phyloP scores from a whole-genome alignment of 1,284 basidiomycete species.

The Kalmanozyma brasiliensis region DNA sequence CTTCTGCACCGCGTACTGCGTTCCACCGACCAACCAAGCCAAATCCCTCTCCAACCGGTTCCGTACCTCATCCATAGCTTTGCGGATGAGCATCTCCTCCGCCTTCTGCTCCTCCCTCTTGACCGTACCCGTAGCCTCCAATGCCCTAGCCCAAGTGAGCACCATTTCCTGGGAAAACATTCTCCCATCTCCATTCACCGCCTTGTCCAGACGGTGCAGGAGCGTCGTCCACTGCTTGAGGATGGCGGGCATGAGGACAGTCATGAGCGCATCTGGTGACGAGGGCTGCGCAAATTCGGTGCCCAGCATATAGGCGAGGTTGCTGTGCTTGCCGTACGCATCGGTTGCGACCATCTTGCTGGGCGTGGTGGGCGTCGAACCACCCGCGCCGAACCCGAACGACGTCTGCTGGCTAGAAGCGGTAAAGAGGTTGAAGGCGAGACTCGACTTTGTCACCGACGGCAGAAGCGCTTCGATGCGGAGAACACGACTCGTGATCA shows the following conservation, averaged over 20 bases:
- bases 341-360: constrained; percentile 9
- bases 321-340: constrained; percentile 40
- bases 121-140: constrained; percentile 29
- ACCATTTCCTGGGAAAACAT: constrained; percentile 64
- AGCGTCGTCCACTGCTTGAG: constrained; percentile 60
- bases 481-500: constrained; percentile 54
- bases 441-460: constrained; percentile 40
- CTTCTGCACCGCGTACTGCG: constrained; percentile 15
- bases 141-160: constrained; percentile 49
- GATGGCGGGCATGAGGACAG: constrained; percentile 54
- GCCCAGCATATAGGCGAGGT: constrained; percentile 31
- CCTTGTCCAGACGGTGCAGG: constrained; percentile 45
- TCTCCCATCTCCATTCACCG: constrained; percentile 60
- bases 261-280: constrained; percentile 58
- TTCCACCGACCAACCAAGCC: constrained; percentile 52
- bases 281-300: constrained; percentile 27
- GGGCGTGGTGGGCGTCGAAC: constrained; percentile 2
- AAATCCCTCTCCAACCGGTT: constrained; percentile 51
- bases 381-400: constrained; percentile 19
- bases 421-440: constrained; percentile 45
- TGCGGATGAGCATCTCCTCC: constrained; percentile 44
- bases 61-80: constrained; percentile 50
- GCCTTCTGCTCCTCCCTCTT: constrained; percentile 19
- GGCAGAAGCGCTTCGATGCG: constrained; percentile 53
- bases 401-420: constrained; percentile 24